Percentiles rank a stretch among this genome's conserved stretches.
phyloP scores from a whole-genome alignment of 495 filamentous ascomycete species.

The Neurospora sp. region DNA sequence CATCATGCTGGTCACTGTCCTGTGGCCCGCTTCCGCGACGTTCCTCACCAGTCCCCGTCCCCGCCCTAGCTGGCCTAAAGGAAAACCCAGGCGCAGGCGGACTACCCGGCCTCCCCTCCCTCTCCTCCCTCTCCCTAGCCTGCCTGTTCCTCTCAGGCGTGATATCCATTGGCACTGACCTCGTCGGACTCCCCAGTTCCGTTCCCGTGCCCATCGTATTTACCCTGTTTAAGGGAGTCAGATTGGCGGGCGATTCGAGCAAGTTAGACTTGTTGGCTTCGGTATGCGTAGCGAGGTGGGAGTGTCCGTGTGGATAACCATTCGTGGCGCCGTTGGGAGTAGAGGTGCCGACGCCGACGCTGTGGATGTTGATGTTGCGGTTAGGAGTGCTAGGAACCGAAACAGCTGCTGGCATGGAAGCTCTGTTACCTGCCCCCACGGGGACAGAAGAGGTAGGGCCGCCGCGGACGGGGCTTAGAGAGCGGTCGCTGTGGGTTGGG shows the following conservation, averaged over 20 bases:
- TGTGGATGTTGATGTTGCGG: background rate
- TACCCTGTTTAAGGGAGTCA: background rate
- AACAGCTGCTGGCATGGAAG: background rate
- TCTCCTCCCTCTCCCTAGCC: background rate
- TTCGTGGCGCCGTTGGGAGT: background rate
- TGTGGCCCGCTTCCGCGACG: conserved; percentile 23
- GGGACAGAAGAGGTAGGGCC: conserved; percentile 21
- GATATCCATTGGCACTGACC: background rate
- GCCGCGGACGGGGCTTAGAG: conserved; percentile 38
- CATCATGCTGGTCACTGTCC: no score
- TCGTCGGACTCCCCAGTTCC: background rate
- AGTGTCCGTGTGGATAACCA: background rate
- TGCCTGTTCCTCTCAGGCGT: background rate
- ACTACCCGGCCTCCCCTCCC: background rate
- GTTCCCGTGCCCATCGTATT: background rate
- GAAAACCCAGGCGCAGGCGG: background rate
- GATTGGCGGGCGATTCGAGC: background rate
- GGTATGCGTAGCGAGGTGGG: background rate
- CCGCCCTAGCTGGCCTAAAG: background rate
- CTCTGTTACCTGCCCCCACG: conserved; percentile 23
- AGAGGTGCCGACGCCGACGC: background rate
- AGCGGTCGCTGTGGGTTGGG: conserved; percentile 35
- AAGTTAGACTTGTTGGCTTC: background rate
- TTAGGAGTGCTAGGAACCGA: background rate
- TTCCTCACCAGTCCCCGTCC: conserved; percentile 6